These are phyloP conservation scores for Gymnopilus dilepis DNA, from an alignment of 768 basidiomycete genomes.

Conservation along the genomic window DNA sequence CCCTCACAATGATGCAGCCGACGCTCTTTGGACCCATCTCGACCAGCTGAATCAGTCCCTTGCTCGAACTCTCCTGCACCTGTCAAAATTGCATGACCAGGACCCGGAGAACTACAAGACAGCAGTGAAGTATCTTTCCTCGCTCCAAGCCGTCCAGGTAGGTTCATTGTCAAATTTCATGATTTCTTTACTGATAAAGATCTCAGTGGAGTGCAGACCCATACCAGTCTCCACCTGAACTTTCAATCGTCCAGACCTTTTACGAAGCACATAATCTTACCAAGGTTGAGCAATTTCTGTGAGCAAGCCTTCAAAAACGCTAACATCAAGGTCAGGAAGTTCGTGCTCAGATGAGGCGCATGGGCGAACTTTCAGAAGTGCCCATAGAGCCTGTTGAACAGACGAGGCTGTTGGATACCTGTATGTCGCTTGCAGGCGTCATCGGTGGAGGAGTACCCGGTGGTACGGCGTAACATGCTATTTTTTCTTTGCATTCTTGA, in stretches of 20 bases:
- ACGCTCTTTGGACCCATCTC: conserved; percentile 67
- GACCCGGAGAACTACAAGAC: conserved; percentile 57
- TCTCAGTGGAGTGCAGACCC: conserved; percentile 67
- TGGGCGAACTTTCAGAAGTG: conserved; percentile 79
- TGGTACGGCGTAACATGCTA: conserved; percentile 64
- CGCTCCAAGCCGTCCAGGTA: conserved; percentile 63
- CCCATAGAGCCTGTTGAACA: conserved; percentile 93
- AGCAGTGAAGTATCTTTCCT: conserved; percentile 66
- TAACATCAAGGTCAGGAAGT: conserved; percentile 56
- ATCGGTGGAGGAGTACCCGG: conserved; percentile 97
- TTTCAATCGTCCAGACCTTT: conserved; percentile 58
- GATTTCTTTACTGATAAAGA: background rate
- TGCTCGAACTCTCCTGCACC: conserved; percentile 52
- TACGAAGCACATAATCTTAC: conserved; percentile 59
- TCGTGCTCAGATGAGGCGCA: conserved; percentile 78
- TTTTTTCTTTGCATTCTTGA: background rate
- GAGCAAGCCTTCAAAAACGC: background rate
- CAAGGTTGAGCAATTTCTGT: conserved; percentile 49
- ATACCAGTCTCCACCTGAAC: conserved; percentile 48
- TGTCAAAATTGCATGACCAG: conserved; percentile 53
- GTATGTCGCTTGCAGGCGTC: conserved; percentile 79
- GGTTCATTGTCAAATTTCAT: background rate
- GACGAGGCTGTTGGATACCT: conserved; percentile 80
- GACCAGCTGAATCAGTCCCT: conserved; percentile 66
- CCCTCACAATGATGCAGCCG: conserved; percentile 44